Evolutionary conservation across 257 asterid genomes (phyloP).

Genomic region (Vinca minor): DNA sequence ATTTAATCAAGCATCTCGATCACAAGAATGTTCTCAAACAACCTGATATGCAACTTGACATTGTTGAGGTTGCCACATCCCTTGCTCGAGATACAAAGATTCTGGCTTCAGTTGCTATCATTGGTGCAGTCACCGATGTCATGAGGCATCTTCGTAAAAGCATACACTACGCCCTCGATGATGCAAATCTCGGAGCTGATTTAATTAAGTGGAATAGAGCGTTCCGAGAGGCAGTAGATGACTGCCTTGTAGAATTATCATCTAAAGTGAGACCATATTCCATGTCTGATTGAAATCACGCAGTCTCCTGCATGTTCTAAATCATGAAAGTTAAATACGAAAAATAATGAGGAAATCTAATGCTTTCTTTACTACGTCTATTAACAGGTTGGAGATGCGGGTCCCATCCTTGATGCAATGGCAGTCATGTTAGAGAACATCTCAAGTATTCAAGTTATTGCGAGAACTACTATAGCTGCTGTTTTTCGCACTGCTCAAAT

Average conservation of each 20-base stretch:
- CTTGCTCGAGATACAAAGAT: conserved; percentile 64
- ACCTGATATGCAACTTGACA: conserved; percentile 86
- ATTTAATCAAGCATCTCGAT: conserved; percentile 87
- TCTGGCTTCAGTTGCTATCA: conserved; percentile 67
- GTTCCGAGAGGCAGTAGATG: conserved; percentile 73
- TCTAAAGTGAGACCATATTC: conserved; percentile 43
- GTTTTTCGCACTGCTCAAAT: conserved; percentile 79
- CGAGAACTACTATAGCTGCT: conserved; percentile 76
- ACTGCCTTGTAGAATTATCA: conserved; percentile 72
- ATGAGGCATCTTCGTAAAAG: conserved; percentile 93
- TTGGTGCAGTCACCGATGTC: conserved; percentile 78
- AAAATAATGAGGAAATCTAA: conserved; percentile 1
- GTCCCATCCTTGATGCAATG: conserved; percentile 81
- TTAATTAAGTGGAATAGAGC: conserved; percentile 59
- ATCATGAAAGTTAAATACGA: background rate
- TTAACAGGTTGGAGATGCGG: conserved; percentile 87
- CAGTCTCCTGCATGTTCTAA: background rate
- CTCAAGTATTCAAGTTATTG: conserved; percentile 65
- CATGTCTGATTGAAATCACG: background rate
- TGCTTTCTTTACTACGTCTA: conserved; percentile 16
- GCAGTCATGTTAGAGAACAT: conserved; percentile 83
- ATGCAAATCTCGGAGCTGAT: conserved; percentile 64
- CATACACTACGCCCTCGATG: conserved; percentile 75
- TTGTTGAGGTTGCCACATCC: conserved; percentile 60
- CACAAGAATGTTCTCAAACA: conserved; percentile 79